Percentiles rank a stretch among this genome's conserved stretches.
These are phyloP conservation scores for Phytophthora aleatoria DNA, from an alignment of 352 stramenopile genomes.

Conservation along the genomic window DNA sequence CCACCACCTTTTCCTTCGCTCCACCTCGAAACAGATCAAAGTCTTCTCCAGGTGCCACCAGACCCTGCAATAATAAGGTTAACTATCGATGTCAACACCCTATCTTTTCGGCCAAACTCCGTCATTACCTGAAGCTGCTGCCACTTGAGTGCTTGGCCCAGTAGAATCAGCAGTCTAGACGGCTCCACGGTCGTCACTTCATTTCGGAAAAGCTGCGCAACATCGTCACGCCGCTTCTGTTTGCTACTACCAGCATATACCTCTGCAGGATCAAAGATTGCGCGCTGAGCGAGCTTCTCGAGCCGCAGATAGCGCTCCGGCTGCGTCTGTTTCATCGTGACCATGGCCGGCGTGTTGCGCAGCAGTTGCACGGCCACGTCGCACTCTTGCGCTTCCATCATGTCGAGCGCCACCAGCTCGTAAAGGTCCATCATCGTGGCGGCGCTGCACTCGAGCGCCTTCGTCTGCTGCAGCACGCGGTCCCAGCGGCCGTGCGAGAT, in stretches of 20 bases:
- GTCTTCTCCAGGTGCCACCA: conserved; percentile 61
- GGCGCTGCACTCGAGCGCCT: conserved; percentile 66
- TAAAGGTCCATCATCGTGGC: conserved; percentile 87
- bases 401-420: conserved; percentile 87
- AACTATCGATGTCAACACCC: neutral
- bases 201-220: conserved; percentile 75
- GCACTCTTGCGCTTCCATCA: conserved; percentile 84
- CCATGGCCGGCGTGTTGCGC: conserved; percentile 49
- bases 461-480: conserved; percentile 88
- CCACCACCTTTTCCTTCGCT: conserved; percentile 54
- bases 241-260: conserved; percentile 73
- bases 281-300: conserved; percentile 72
- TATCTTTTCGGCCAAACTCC: neutral
- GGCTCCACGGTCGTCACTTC: conserved; percentile 84
- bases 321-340: conserved; percentile 53
- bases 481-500: conserved; percentile 90
- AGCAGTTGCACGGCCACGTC: conserved; percentile 81
- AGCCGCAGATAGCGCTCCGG: conserved; percentile 67
- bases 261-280: conserved; percentile 69
- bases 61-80: conserved; percentile 42
- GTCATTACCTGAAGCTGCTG: conserved; percentile 74
- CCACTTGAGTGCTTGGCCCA: conserved; percentile 91
- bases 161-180: conserved; percentile 85
- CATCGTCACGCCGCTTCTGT: conserved; percentile 78
- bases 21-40: conserved; percentile 85